Evolutionary conservation across 352 stramenopile genomes (phyloP), one percentile per base, ranked within the genome.

Genomic region (Phytophthora macrochlamydospora): DNA sequence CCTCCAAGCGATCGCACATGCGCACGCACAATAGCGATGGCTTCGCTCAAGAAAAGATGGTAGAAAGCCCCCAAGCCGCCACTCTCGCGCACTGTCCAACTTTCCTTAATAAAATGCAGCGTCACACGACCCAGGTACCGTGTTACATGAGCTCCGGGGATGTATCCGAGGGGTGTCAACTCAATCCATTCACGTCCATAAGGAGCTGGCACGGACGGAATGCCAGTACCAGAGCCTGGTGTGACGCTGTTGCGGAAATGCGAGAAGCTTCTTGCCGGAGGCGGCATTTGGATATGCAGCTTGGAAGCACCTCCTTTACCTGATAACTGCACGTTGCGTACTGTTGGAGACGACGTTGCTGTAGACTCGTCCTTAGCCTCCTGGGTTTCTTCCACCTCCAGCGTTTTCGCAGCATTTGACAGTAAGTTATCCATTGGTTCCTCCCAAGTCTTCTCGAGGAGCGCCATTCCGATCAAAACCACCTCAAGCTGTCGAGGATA

Each of bases 51-150:
- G 59, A 97, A 97, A 49, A 94, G 65, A 54, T 97, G 90, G 60
- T 95, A 95, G 45, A 97, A 97, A 1, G 85, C 86, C 8, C 88
- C 87, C 4, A 97, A 65, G 1, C 87, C 90, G n/a, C 89, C 89
- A 46, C 83, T 89, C 61, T 97, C 89, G 14, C 88, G 85, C 45
- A 97, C 90, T 0, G 87, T 94, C 88, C 88, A 96, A 54, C 86
- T 95, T 63, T 97, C 90, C 63, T 95, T 95, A 66, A 97, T 96
- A 33, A 97, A 97, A 63, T 97, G 90, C 37, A 97, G 64, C 53
- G 90, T 96, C 51, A 97, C 89, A 45, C 89, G 87, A 24, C 90
- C 90, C 3, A 96, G 73, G 49, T 96, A 97, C 7, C 85, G 69
- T 3, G 74, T 81, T 31, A 95, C 85, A 30, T 85, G 82, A 29